A percentile compares a stretch with the other conserved stretches of the same genome.
Conservation (phyloP, 768 basidiomycete species). For the Asterophora lycoperdoides region DNA sequence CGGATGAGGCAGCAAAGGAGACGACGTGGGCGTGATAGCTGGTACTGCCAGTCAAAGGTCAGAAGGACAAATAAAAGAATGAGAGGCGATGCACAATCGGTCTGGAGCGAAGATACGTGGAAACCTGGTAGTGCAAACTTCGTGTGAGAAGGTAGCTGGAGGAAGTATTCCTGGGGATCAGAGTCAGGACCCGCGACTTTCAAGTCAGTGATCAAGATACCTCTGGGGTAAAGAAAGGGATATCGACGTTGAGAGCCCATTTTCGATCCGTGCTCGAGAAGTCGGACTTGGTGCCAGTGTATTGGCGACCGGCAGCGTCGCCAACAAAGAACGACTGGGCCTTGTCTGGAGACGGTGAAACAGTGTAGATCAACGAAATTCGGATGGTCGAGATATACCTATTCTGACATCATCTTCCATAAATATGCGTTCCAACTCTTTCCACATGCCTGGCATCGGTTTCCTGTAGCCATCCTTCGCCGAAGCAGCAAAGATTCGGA, state of each 20-base stretch:
- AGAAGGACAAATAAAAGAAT: not conserved
- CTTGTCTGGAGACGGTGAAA: slow-evolving; percentile 49
- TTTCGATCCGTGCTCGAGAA: slow-evolving; percentile 82
- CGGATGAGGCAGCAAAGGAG: slow-evolving; percentile 42
- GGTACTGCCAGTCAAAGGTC: slow-evolving; percentile 37
- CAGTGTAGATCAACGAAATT: not conserved
- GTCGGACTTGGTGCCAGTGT: slow-evolving; percentile 45
- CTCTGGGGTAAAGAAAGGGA: slow-evolving; percentile 83
- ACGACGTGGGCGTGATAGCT: slow-evolving; percentile 43
- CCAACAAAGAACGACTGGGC: slow-evolving; percentile 74
- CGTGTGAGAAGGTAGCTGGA: slow-evolving; percentile 42
- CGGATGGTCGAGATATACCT: slow-evolving; percentile 36
- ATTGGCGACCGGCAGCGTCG: slow-evolving; percentile 79
- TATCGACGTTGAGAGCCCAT: slow-evolving; percentile 72
- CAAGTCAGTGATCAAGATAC: slow-evolving; percentile 31
- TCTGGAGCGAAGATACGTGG: slow-evolving; percentile 45
- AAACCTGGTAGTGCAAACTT: slow-evolving; percentile 62
- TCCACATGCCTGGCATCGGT: slow-evolving; percentile 87
- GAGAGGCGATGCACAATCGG: slow-evolving; percentile 26
- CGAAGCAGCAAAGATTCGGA: slow-evolving; percentile 75
- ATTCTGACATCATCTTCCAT: slow-evolving; percentile 53
- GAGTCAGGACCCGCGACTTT: not conserved
- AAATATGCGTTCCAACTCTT: slow-evolving; percentile 62
- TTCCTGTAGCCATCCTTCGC: slow-evolving; percentile 76
- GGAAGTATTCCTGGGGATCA: slow-evolving; percentile 68